Percentiles rank a stretch among this genome's conserved stretches.
Conservation (phyloP, 257 asterid species). For the Lithospermum erythrorhizon region DNA sequence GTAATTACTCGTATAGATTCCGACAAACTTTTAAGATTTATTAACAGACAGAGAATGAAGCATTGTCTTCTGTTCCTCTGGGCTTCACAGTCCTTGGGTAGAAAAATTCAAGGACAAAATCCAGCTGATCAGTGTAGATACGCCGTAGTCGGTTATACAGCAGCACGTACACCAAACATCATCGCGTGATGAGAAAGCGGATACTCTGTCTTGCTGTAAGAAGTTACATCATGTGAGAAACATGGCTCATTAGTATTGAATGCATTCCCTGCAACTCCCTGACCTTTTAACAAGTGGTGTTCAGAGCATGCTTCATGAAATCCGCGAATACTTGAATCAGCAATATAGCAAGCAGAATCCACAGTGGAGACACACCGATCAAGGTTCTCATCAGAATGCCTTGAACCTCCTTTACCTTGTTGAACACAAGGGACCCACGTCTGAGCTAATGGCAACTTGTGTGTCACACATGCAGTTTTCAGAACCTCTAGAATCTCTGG, state of each 20-base stretch:
- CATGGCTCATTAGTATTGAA: slow-evolving; percentile 72
- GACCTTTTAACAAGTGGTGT: slow-evolving; percentile 72
- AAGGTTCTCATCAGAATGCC: slow-evolving; percentile 64
- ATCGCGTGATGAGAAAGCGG: slow-evolving; percentile 92
- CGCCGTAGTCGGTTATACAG: slow-evolving; percentile 80
- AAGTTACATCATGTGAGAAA: slow-evolving; percentile 62
- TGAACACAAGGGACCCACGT: slow-evolving; percentile 67
- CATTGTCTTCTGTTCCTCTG: slow-evolving; percentile 54
- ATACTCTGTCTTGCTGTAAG: slow-evolving; percentile 61
- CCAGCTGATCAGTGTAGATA: slow-evolving; percentile 39
- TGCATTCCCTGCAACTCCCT: slow-evolving; percentile 76
- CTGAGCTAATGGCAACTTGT: slow-evolving; percentile 77
- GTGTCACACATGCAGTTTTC: slow-evolving; percentile 46
- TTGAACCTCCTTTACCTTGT: slow-evolving; percentile 65
- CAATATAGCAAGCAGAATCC: slow-evolving; percentile 63
- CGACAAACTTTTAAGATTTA: slow-evolving; percentile 50
- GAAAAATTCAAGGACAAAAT: slow-evolving; percentile 82
- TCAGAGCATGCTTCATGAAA: slow-evolving; percentile 87
- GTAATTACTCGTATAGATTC: slow-evolving; percentile 62
- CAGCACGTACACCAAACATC: slow-evolving; percentile 69
- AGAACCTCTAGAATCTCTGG: slow-evolving; percentile 61
- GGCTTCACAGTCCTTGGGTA: slow-evolving; percentile 48
- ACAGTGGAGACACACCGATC: slow-evolving; percentile 56
- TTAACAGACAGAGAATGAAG: slow-evolving; percentile 59
- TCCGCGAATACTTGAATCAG: slow-evolving; percentile 47